Percentiles rank a stretch among this genome's conserved stretches.
Conservation (phyloP, 164 flowering plant species). For the Kalanchoe fedtschenkoi region DNA sequence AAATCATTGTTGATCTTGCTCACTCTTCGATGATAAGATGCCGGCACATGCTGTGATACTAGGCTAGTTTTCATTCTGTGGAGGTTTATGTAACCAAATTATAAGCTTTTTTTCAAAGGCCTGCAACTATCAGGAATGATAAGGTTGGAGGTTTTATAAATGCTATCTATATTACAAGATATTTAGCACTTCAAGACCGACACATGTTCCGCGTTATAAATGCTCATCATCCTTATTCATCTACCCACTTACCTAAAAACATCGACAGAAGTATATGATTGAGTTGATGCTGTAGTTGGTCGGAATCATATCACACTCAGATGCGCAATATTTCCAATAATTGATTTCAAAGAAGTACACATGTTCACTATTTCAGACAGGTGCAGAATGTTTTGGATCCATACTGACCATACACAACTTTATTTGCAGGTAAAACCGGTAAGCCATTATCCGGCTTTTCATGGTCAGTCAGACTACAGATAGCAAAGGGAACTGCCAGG, state of each 20-base stretch:
- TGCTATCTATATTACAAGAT: background rate
- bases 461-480: conserved; percentile 64
- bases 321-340: too few species aligned
- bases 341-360: too few species aligned
- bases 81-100: background rate
- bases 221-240: too few species aligned
- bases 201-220: too few species aligned
- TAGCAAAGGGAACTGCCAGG: conserved; percentile 68
- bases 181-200: background rate
- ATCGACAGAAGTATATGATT: background rate
- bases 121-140: background rate
- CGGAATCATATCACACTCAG: background rate
- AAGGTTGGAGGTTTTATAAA: background rate
- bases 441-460: conserved; percentile 45
- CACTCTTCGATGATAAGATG: background rate
- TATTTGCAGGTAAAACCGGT: conserved; percentile 53
- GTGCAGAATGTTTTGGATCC: background rate
- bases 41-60: background rate
- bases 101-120: background rate
- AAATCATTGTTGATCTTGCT: background rate
- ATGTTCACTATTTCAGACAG: too few species aligned
- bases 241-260: background rate
- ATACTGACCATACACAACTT: background rate
- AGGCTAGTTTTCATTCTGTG: background rate
- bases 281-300: background rate